Evolutionary conservation across 75 land plant genomes (phyloP).

Genomic region (Picea glauca): DNA sequence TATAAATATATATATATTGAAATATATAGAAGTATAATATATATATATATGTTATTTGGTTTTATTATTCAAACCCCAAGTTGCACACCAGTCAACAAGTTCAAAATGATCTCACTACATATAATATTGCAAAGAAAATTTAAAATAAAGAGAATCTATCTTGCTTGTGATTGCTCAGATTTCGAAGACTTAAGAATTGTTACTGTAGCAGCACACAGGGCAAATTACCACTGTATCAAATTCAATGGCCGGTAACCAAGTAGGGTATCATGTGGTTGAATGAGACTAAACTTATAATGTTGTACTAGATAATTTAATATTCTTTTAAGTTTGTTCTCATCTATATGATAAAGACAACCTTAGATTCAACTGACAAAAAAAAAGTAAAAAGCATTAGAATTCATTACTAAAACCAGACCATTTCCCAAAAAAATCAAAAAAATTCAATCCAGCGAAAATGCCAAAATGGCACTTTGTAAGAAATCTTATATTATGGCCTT

Average conservation of each 20-base stretch:
- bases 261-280: neutral
- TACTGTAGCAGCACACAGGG: neutral
- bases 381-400: neutral
- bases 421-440: neutral
- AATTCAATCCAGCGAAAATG: neutral
- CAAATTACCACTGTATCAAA: neutral
- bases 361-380: neutral
- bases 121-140: neutral
- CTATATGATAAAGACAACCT: neutral
- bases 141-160: no score
- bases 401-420: neutral
- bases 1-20: no score
- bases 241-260: neutral
- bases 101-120: neutral
- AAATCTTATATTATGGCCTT: neutral
- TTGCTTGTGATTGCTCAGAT: neutral
- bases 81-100: constrained; percentile 29
- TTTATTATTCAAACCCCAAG: constrained; percentile 1
- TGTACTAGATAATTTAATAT: neutral
- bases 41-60: no score
- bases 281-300: neutral
- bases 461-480: neutral
- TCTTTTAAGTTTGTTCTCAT: neutral
- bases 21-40: no score
- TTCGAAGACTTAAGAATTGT: neutral